Conservation (phyloP, 129 eudicot genomes). For the sunflower (Helianthus annuus) region DNA sequence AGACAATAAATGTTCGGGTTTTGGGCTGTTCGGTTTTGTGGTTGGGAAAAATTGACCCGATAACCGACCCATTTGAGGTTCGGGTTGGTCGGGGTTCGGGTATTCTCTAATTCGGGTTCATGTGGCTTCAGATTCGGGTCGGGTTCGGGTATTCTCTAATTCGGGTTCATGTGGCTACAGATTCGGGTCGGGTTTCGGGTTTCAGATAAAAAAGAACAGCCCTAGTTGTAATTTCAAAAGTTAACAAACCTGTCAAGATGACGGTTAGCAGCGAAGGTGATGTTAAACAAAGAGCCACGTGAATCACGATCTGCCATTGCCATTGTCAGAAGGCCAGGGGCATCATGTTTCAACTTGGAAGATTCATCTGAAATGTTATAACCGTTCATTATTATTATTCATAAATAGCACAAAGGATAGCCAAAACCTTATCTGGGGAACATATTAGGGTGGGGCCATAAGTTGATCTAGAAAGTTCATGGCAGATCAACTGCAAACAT, state of each 20-base stretch:
- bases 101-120: no score
- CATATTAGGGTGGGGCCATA: not conserved
- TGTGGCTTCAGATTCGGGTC: no score
- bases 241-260: conserved; percentile 73
- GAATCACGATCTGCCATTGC: conserved; percentile 81
- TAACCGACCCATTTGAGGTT: no score
- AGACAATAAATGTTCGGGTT: no score
- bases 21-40: no score
- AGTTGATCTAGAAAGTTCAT: not conserved
- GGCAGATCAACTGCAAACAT: conserved; percentile 6
- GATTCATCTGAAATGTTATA: conserved; percentile 71
- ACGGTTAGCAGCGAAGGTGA: conserved; percentile 77
- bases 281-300: conserved; percentile 76
- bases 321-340: conserved; percentile 84
- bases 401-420: not conserved
- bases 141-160: no score
- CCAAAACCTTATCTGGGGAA: not conserved
- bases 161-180: no score
- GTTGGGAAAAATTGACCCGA: no score
- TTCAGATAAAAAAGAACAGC: no score
- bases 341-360: conserved; percentile 83
- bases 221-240: not conserved
- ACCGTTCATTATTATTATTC: not conserved
- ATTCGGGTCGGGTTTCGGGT: no score
- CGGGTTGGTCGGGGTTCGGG: no score